Percentiles rank a stretch among this genome's conserved stretches.
phyloP scores from a whole-genome alignment of 2,329 filamentous ascomycete genomes.

The Talaromyces sp. region DNA sequence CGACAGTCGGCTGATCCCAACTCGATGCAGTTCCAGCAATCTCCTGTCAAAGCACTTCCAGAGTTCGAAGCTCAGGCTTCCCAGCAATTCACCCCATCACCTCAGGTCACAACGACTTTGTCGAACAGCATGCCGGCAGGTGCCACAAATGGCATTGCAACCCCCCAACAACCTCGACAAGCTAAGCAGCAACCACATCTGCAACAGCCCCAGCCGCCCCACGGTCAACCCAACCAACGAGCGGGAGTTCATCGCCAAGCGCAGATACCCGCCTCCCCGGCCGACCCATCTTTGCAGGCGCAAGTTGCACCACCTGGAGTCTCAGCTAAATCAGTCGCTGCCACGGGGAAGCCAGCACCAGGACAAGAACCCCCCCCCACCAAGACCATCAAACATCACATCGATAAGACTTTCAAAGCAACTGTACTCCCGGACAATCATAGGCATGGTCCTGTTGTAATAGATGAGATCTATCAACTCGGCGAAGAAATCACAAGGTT shows the following conservation, averaged over 20 bases:
- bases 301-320: conserved; percentile 28
- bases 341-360: conserved; percentile 28
- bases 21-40: conserved; percentile 44
- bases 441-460: conserved; percentile 68
- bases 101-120: conserved; percentile 30
- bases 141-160: conserved; percentile 39
- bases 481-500: conserved; percentile 64
- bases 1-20: conserved; percentile 35
- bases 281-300: conserved; percentile 29
- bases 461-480: conserved; percentile 61
- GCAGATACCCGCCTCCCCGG: conserved; percentile 29
- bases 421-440: conserved; percentile 48
- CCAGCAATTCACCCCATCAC: conserved; percentile 32
- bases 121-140: conserved; percentile 31
- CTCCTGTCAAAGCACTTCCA: conserved; percentile 50
- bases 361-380: conserved; percentile 31
- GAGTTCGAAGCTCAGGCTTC: conserved; percentile 35
- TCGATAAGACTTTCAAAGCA: conserved; percentile 47
- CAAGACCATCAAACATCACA: conserved; percentile 36
- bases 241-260: conserved; percentile 33
- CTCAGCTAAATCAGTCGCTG: conserved; percentile 26
- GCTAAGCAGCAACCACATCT: conserved; percentile 27
- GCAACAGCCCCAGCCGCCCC: conserved; percentile 15
- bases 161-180: conserved; percentile 35
- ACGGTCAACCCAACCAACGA: conserved; percentile 24